Base-by-base conservation (phyloP, 352 stramenopile genomes). In the Globisporangium solare region DNA sequence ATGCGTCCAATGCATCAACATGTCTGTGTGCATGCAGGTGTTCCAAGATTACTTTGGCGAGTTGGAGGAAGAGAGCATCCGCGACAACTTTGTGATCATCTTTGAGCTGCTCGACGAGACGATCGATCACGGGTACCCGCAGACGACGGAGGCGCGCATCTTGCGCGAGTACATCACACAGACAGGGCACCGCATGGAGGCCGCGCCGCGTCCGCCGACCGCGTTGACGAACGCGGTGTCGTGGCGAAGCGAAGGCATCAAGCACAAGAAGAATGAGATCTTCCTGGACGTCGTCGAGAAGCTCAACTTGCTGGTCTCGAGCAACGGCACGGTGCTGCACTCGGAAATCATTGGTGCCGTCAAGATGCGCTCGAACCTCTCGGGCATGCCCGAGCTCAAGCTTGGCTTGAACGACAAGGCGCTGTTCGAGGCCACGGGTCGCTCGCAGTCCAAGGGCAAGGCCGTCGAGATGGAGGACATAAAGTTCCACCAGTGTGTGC, bases 181-280 rank as follows among this genome's bases (percentile, higher is more conserved):
- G 66, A 95, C 98, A 61, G 94, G 94, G 15, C 97, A 99, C 67
- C 81, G 96, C 39, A 85, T 99, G 77, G 88, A 97, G 60, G 83
- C 80, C 3, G 93, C 94, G 24, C 89, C 79, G 22, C 95, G 97
- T 42, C 96, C 96, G 1, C 96, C 96, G 4, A 96, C 97, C 6
- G 94, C 97, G 12, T 68, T 99, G 12, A 99, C 97, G 14, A 99
- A 99, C 74, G 97, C 97, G n/a, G 97, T 99, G 2, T 98, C 88
- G 12, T 99, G 97, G 97, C 80, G 97, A 51, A 94, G 90, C 31
- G 98, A 99, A 70, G 98, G 98, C 24, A 99, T 99, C 69, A 99
- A 99, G 69, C 96, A 99, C 73, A 95, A 97, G 63, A 99, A 99
- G 88, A 99, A 99, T 78, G 98, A 99, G 76, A 99, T 99, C 51